These are phyloP conservation scores for Domatiomyces catenatus DNA, from an alignment of 2,329 filamentous ascomycete genomes.

Conservation along the genomic window DNA sequence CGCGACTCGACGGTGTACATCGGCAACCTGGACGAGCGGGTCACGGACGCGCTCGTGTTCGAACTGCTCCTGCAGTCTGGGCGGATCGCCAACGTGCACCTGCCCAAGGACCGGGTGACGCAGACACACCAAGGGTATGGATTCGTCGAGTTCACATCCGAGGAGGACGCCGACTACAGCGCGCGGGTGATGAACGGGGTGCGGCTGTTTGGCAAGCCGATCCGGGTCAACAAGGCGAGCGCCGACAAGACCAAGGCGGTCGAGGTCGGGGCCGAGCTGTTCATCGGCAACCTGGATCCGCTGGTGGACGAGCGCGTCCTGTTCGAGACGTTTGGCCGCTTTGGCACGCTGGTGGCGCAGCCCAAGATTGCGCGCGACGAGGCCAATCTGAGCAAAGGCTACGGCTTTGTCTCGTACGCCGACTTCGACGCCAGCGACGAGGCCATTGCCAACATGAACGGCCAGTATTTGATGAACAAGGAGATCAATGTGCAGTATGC, in stretches of 20 bases:
- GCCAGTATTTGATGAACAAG: conserved; percentile 93
- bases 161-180: conserved; percentile 92
- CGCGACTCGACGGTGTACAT: conserved; percentile 97
- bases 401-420: conserved; percentile 86
- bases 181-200: conserved; percentile 94
- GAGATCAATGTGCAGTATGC: conserved; percentile 94
- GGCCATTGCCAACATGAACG: conserved; percentile 82
- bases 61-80: conserved; percentile 97
- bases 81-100: conserved; percentile 92
- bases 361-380: conserved; percentile 86
- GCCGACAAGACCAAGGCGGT: conserved; percentile 90
- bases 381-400: conserved; percentile 76
- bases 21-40: conserved; percentile 94
- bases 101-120: conserved; percentile 95
- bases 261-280: conserved; percentile 91
- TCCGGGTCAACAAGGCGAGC: conserved; percentile 85
- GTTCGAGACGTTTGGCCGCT: conserved; percentile 87
- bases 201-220: conserved; percentile 79
- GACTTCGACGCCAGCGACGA: conserved; percentile 89
- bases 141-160: conserved; percentile 94
- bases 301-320: conserved; percentile 93
- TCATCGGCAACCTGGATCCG: conserved; percentile 85
- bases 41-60: conserved; percentile 79
- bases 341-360: conserved; percentile 66
- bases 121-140: conserved; percentile 95